A percentile compares a stretch with the other conserved stretches of the same genome.
phyloP scores from a whole-genome alignment of 2,329 filamentous ascomycete species.

The Fonsecaea nubica region DNA sequence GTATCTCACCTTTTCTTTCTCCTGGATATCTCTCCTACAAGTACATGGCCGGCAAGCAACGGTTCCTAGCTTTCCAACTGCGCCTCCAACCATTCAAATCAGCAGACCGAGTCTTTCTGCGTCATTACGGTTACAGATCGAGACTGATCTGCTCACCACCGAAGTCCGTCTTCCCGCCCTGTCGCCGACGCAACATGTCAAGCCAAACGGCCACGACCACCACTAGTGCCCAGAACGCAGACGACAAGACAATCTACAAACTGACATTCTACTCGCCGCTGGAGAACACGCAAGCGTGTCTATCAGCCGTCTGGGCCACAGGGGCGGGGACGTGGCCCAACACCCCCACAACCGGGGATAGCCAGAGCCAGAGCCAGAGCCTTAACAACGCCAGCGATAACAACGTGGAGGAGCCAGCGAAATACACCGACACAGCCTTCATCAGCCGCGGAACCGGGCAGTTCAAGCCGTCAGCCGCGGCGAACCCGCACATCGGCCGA shows the following conservation, averaged over 20 bases:
- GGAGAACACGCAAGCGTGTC: constrained; percentile 48
- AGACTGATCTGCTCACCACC: neutral
- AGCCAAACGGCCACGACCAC: neutral
- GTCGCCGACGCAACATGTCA: neutral
- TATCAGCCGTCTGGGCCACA: constrained; percentile 51
- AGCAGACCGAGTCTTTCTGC: neutral
- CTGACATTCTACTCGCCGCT: constrained; percentile 54
- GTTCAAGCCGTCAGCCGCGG: constrained; percentile 50
- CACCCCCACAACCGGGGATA: neutral
- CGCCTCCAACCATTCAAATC: neutral
- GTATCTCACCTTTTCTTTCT: neutral
- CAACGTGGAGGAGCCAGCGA: constrained; percentile 36
- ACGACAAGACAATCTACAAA: constrained; percentile 43
- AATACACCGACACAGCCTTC: constrained; percentile 51
- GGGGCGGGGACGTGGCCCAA: constrained; percentile 52
- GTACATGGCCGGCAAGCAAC: neutral
- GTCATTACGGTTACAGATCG: neutral
- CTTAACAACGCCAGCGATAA: constrained; percentile 37
- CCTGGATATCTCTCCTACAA: neutral
- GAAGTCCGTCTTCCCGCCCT: neutral
- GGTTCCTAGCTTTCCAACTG: neutral
- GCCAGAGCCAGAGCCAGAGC: neutral
- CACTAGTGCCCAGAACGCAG: neutral
- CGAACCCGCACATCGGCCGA: constrained; percentile 51
- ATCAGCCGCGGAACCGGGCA: constrained; percentile 50